phyloP scores from a whole-genome alignment of 2,329 filamentous ascomycete genomes.

The Tolypocladium capitatum region DNA sequence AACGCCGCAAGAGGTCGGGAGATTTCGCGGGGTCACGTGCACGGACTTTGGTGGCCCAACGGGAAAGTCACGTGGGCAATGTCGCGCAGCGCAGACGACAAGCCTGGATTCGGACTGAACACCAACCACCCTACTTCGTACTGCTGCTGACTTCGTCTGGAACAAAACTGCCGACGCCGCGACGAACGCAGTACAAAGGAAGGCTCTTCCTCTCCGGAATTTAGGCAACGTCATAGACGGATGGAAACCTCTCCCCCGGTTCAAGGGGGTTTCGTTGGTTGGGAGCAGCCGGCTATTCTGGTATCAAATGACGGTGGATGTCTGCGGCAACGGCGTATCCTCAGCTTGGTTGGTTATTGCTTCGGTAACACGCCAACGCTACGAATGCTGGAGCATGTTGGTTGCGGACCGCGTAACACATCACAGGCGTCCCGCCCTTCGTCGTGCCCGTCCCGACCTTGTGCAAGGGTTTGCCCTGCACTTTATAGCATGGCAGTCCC shows the following conservation, averaged over 20 bases:
- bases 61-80: neutral
- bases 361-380: neutral
- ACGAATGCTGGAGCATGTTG: neutral
- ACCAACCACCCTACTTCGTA: too few species aligned
- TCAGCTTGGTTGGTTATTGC: neutral
- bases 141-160: too few species aligned
- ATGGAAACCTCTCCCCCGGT: neutral
- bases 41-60: neutral
- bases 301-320: neutral
- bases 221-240: neutral
- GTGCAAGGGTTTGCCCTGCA: too few species aligned
- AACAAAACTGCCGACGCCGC: too few species aligned
- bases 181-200: neutral
- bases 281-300: neutral
- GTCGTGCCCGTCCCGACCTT: too few species aligned
- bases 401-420: too few species aligned
- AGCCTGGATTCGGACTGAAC: too few species aligned
- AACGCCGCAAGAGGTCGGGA: neutral
- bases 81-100: too few species aligned
- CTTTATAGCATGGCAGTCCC: too few species aligned
- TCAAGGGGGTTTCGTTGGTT: neutral
- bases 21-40: constrained; percentile 1
- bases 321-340: neutral
- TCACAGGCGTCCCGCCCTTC: too few species aligned
- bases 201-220: neutral